Conservation (phyloP, 768 basidiomycete species). For the Pholiota microspora region DNA sequence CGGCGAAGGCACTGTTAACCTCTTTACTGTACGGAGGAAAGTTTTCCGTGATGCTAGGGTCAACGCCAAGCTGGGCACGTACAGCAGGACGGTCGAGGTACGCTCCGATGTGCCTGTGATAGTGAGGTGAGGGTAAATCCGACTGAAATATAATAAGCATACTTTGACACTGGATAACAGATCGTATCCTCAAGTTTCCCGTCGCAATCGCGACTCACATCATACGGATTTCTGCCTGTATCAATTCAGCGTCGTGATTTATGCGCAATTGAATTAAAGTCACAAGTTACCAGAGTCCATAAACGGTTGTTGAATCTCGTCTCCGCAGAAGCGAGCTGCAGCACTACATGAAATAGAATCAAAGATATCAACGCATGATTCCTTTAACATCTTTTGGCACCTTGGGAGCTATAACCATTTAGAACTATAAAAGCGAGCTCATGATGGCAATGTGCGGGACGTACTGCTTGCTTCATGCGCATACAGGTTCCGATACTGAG, state of each 20-base stretch:
- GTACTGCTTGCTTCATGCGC: conserved; percentile 58
- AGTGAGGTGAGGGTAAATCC: background rate
- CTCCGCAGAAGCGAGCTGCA: conserved; percentile 59
- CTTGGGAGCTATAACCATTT: conserved; percentile 59
- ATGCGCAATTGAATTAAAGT: background rate
- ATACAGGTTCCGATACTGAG: conserved; percentile 50
- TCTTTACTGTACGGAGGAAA: conserved; percentile 30
- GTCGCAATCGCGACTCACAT: conserved; percentile 61
- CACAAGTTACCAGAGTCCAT: conserved; percentile 2
- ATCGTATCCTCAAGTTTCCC: conserved; percentile 42
- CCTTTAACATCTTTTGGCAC: conserved; percentile 55
- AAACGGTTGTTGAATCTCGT: conserved; percentile 24
- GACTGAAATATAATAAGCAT: background rate
- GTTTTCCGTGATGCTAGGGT: conserved; percentile 34
- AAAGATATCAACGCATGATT: conserved; percentile 58
- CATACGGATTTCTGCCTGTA: conserved; percentile 57
- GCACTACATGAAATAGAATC: conserved; percentile 66
- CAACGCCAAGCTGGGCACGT: conserved; percentile 61
- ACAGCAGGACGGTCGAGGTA: conserved; percentile 63
- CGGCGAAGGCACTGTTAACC: conserved; percentile 48
- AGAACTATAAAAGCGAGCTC: background rate
- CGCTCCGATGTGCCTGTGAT: conserved; percentile 45
- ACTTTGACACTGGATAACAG: conserved; percentile 57
- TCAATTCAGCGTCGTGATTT: no score
- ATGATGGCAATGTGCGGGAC: conserved; percentile 16